Evolutionary conservation across 495 filamentous ascomycete species (phyloP), one percentile per base, ranked within the genome.

Genomic region (Xylaria castorea): DNA sequence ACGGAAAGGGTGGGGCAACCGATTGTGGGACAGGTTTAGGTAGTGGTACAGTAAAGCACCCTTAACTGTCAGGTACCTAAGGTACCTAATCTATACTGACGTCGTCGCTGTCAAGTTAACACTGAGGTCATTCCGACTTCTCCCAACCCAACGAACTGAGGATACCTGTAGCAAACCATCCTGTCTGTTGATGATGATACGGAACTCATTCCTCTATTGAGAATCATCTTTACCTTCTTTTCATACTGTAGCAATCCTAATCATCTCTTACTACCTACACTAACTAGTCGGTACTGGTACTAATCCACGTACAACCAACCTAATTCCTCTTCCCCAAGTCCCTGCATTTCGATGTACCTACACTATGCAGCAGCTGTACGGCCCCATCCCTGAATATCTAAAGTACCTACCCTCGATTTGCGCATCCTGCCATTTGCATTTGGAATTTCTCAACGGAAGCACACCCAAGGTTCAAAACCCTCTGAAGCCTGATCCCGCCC

Each of bases 121-220:
- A 6, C 76, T 76, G 76, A 78, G 74, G 76, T 76, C 76, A 78
- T 78, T 50, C 40, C 34, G 71, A 66, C 66, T 62, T 68, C 14
- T 34, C 14, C 27, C 64, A 30, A 48, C 38, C 27, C 12, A 30
- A 12, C 22, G 12, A 25, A 14, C 51, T 57, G 27, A 55, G 22
- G 25, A 12, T 55, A 57, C 5, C 53, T 18, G 3, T 18, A 61
- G 18, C 30, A 61, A 22, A 16, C 34, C 7, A 46, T 65, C 62
- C 38, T 40, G n/a, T n/a, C n/a, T 44, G 14, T 32, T 57, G 53
- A 30, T 32, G 22, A 65, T 48, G 38, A 30, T 32, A 65, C 16
- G 7, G 38, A 65, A 32, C 25, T 46, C 62, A 18, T 32, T 34
- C 42, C 22, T 48, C 42, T 25, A 18, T 65, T 65, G 6, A 65